Conservation (phyloP, 2,329 filamentous ascomycete species). For the Arthroderma sp. region DNA sequence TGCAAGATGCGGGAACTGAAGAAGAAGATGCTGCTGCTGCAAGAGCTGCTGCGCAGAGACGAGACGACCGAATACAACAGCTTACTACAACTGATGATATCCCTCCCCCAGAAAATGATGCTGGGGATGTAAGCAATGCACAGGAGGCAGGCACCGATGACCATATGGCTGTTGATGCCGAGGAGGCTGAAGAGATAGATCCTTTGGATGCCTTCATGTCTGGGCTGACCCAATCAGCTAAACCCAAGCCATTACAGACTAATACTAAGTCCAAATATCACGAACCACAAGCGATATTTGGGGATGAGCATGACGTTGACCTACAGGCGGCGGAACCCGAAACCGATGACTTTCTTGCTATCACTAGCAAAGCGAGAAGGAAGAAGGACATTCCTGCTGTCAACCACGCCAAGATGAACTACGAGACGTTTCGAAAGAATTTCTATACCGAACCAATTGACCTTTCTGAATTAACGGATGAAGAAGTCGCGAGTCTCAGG, state of each 20-base stretch:
- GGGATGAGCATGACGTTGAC: constrained; percentile 62
- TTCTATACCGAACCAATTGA: constrained; percentile 91
- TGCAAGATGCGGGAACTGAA: constrained; percentile 66
- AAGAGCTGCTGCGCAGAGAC: constrained; percentile 70
- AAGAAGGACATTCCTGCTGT: constrained; percentile 89
- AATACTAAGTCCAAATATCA: constrained; percentile 37
- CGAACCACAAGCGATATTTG: constrained; percentile 75
- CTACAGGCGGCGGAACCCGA: constrained; percentile 49
- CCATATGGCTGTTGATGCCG: constrained; percentile 13
- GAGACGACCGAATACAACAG: constrained; percentile 51
- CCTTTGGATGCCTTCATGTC: constrained; percentile 97
- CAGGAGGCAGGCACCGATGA: neutral
- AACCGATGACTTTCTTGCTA: constrained; percentile 51
- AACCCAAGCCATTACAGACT: constrained; percentile 25
- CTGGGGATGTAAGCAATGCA: constrained; percentile 7
- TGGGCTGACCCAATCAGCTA: constrained; percentile 42
- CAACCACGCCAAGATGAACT: constrained; percentile 74
- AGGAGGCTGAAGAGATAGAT: constrained; percentile 53
- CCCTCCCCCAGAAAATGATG: constrained; percentile 27
- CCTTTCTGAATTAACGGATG: constrained; percentile 67
- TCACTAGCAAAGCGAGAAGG: constrained; percentile 56
- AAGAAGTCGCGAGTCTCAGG: constrained; percentile 67
- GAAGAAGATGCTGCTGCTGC: constrained; percentile 79
- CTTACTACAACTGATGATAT: constrained; percentile 35
- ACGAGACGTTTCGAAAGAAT: constrained; percentile 78